These are phyloP conservation scores for Dendrobium huoshanense DNA, from an alignment of 106 monocot genomes.

Conservation along the genomic window DNA sequence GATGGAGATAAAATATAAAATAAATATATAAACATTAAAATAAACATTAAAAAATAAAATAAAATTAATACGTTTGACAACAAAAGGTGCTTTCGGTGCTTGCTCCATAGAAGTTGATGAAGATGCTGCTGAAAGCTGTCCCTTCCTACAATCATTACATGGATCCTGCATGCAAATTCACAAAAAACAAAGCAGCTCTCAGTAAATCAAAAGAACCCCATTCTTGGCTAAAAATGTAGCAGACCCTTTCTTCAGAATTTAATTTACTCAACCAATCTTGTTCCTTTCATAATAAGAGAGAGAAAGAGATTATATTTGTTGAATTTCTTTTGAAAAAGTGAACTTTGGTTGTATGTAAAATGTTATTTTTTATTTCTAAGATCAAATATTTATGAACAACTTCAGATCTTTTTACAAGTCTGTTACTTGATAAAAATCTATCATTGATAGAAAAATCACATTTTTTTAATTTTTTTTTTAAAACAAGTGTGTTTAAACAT, in stretches of 20 bases:
- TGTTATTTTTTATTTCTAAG: too few species aligned
- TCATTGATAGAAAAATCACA: too few species aligned
- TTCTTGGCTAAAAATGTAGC: background rate
- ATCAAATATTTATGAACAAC: too few species aligned
- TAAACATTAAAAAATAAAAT: background rate
- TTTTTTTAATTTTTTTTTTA: too few species aligned
- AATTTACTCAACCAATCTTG: background rate
- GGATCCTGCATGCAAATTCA: constrained; percentile 17
- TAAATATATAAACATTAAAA: background rate
- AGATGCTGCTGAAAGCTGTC: constrained; percentile 19
- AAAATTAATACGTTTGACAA: constrained; percentile 47
- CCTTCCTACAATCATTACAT: constrained; percentile 32
- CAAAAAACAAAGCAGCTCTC: constrained; percentile 3
- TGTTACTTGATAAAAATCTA: too few species aligned
- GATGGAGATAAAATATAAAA: background rate
- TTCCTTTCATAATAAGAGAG: constrained; percentile 3
- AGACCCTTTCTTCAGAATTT: constrained; percentile 1
- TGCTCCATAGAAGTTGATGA: constrained; percentile 22
- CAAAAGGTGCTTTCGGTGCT: constrained; percentile 37
- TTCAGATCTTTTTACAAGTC: too few species aligned
- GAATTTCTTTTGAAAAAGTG: too few species aligned
- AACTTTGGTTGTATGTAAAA: too few species aligned
- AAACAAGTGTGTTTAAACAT: too few species aligned
- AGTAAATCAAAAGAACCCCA: background rate
- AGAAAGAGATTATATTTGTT: background rate